These are phyloP conservation scores for Leucocoprinus sp. DNA, from an alignment of 768 basidiomycete genomes.

Conservation along the genomic window DNA sequence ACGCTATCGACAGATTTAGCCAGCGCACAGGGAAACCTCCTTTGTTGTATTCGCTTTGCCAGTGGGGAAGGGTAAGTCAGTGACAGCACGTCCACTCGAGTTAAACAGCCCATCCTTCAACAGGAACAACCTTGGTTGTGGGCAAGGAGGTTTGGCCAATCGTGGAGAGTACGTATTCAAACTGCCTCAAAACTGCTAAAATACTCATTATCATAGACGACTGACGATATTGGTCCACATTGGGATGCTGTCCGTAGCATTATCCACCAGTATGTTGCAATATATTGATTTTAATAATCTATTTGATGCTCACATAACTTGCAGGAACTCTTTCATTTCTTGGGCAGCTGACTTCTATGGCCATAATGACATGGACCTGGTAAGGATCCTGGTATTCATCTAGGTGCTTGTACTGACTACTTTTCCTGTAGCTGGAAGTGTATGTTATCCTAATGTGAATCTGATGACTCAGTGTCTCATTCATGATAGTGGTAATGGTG, in stretches of 20 bases:
- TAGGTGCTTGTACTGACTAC: not conserved
- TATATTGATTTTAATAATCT: not conserved
- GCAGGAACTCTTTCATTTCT: slow-evolving; percentile 56
- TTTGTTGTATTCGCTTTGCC: slow-evolving; percentile 51
- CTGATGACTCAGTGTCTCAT: not conserved
- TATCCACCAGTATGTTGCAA: slow-evolving; percentile 37
- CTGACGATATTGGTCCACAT: slow-evolving; percentile 38
- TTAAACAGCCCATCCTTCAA: not conserved
- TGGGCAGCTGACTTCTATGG: slow-evolving; percentile 61
- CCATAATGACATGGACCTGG: slow-evolving; percentile 64
- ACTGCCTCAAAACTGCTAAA: not conserved
- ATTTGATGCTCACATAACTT: not conserved
- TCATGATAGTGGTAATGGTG: slow-evolving; percentile 47
- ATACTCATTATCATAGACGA: slow-evolving; percentile 28
- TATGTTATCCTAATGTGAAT: slow-evolving; percentile 17
- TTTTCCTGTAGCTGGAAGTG: slow-evolving; percentile 41
- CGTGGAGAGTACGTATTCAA: slow-evolving; percentile 46
- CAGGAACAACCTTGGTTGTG: slow-evolving; percentile 58
- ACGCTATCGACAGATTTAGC: slow-evolving; percentile 44
- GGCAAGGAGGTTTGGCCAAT: slow-evolving; percentile 54
- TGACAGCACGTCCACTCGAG: not conserved
- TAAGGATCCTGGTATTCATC: slow-evolving; percentile 17
- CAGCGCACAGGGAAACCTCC: slow-evolving; percentile 41
- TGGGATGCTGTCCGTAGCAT: slow-evolving; percentile 47
- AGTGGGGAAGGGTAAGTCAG: slow-evolving; percentile 54